Conservation (phyloP, 2,329 filamentous ascomycete species). For the Pyrenophora seminiperda region DNA sequence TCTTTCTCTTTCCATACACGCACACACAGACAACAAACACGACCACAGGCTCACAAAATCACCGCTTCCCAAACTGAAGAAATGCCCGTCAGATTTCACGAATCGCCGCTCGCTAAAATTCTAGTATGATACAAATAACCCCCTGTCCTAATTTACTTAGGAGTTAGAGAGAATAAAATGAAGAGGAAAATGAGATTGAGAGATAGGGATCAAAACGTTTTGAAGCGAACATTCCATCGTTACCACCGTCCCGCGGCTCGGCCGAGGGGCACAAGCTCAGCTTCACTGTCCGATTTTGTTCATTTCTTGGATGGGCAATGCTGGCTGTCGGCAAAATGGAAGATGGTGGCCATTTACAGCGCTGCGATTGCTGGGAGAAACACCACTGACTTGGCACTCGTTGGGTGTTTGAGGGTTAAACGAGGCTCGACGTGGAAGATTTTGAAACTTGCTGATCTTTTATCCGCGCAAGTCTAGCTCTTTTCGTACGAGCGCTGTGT, state of each 20-base stretch:
- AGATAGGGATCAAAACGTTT: neutral
- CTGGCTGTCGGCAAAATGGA: neutral
- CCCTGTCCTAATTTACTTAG: neutral
- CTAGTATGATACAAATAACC: conserved; percentile 18
- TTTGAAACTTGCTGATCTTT: neutral
- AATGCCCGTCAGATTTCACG: neutral
- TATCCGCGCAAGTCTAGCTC: conserved; percentile 20
- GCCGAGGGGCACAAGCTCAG: conserved; percentile 4
- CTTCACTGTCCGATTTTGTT: conserved; percentile 1
- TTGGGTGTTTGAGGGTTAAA: conserved; percentile 1
- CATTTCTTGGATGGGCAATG: neutral
- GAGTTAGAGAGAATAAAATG: neutral
- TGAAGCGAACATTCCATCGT: conserved; percentile 10
- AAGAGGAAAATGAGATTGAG: neutral
- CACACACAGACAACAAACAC: too few relatives aligned
- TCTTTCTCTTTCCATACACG: neutral
- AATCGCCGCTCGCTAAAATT: conserved; percentile 8
- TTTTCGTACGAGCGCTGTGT: conserved; percentile 33
- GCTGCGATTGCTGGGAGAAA: neutral
- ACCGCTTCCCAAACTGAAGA: neutral
- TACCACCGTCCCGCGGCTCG: conserved; percentile 12
- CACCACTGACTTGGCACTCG: conserved; percentile 3
- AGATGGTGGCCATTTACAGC: conserved; percentile 1
- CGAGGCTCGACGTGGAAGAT: conserved; percentile 4
- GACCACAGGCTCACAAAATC: neutral